phyloP scores from a whole-genome alignment of 352 stramenopile species.

The Pythium chondricola region DNA sequence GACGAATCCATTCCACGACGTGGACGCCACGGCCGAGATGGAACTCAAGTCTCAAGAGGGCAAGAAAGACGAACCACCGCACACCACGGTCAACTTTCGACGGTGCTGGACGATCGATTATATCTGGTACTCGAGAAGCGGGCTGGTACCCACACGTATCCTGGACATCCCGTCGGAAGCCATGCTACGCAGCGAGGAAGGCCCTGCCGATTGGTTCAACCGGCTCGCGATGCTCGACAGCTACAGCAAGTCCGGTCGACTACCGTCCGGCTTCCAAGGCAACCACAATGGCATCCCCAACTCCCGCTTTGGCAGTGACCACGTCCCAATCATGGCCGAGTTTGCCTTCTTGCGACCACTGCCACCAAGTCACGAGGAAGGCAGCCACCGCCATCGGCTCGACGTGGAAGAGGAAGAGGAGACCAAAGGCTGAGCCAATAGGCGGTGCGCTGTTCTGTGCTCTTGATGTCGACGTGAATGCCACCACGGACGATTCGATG shows the following conservation, averaged over 20 bases:
- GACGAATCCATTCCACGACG: constrained; percentile 18
- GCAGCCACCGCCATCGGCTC: background rate
- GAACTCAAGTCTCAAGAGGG: constrained; percentile 25
- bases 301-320: constrained; percentile 77
- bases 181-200: constrained; percentile 61
- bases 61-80: constrained; percentile 62
- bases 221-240: constrained; percentile 61
- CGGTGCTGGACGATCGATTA: constrained; percentile 88
- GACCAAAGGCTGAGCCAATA: constrained; percentile 22
- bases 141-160: constrained; percentile 48
- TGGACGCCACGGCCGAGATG: constrained; percentile 17
- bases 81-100: constrained; percentile 84
- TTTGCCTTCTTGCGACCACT: constrained; percentile 55
- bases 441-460: background rate
- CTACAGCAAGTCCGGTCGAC: constrained; percentile 52
- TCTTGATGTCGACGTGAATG: background rate
- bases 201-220: constrained; percentile 73
- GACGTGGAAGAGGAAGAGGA: constrained; percentile 12
- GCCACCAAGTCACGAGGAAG: background rate
- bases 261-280: constrained; percentile 54
- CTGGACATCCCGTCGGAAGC: constrained; percentile 73
- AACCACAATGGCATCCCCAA: constrained; percentile 89
- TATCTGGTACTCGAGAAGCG: constrained; percentile 80
- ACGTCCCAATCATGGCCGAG: constrained; percentile 82
- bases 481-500: too few relatives aligned